Evolutionary conservation across 176 grass and related monocot species (phyloP), one percentile per base, ranked within the genome.

Genomic region (Areca catechu): DNA sequence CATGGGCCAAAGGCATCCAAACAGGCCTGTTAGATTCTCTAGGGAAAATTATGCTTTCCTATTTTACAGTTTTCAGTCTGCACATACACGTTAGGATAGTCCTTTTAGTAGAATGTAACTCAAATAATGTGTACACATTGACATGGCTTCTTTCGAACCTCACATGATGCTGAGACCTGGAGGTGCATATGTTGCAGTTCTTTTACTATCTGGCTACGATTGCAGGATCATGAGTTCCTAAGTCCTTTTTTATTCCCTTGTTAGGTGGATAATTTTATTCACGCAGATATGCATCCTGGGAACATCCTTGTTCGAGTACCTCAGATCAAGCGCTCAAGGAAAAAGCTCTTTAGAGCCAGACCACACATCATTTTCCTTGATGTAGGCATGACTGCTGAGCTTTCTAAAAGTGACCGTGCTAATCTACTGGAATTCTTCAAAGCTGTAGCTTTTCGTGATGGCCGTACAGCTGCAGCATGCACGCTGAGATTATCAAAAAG

Each of bases 261-360:
- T 43, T 10, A 97, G 92, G 92, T 84, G 74, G 92, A 90, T 62
- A 97, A 97, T 76, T 97, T 97, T 75, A 82, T 97, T 79, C 92
- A 97, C 70, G 92, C 86, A 3, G 92, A 97, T 72, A 84, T 97
- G 86, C 92, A 97, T 77, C 92, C 92, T 53, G 92, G 92, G 48
- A 97, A 97, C 57, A 90, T 97, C 68, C 86, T 97, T 71, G 92
- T 97, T 22, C 86, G 92, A 57, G 29, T 82, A 65, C 76, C 82
- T 54, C 69, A 87, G 17, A 79, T 5, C 59, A 88, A 85, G 63
- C 54, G 9, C 60, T 69, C 62, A 14, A 82, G 73, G 63, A 96
- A 73, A 74, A 76, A 66, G 12, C 70, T 96, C 54, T 86, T 86
- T 57, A 86, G 91, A 67, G 54, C 80, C 54, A 90, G 85, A 65